Percentiles rank a stretch among this genome's conserved stretches.
Conservation (phyloP, 2,329 filamentous ascomycete species). For the Pseudohalonectria lignicola region DNA sequence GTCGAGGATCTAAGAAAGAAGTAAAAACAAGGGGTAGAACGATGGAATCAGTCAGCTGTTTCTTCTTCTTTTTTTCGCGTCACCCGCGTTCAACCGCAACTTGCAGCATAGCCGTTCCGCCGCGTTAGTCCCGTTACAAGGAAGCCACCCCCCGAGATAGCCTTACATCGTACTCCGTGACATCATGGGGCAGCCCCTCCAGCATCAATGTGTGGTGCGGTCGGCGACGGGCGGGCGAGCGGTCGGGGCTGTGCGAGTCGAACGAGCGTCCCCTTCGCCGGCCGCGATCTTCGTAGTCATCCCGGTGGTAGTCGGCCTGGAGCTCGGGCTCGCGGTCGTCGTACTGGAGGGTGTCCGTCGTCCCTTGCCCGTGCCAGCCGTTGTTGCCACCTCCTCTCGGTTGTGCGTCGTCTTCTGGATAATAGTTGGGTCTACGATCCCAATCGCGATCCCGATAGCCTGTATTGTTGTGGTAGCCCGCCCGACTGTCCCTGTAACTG, state of each 20-base stretch:
- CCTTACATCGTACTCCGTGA: constrained; percentile 41
- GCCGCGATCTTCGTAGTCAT: not conserved
- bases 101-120: too few relatives aligned
- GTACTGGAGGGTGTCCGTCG: constrained; percentile 1
- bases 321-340: constrained; percentile 1
- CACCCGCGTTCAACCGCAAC: too few relatives aligned
- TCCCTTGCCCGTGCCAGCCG: not conserved
- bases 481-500: too few relatives aligned
- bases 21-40: too few relatives aligned
- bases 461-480: not conserved
- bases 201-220: constrained; percentile 31
- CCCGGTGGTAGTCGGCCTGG: too few relatives aligned
- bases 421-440: too few relatives aligned
- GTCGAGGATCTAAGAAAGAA: too few relatives aligned
- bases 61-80: too few relatives aligned
- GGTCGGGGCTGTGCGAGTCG: constrained; percentile 1
- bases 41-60: too few relatives aligned
- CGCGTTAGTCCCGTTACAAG: too few relatives aligned
- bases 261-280: not conserved
- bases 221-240: constrained; percentile 3
- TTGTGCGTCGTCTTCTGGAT: not conserved
- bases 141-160: too few relatives aligned
- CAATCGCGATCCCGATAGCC: not conserved
- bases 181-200: constrained; percentile 37
- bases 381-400: not conserved